Evolutionary conservation across 768 basidiomycete species (phyloP).

Genomic region (Tremella yokohamensis): DNA sequence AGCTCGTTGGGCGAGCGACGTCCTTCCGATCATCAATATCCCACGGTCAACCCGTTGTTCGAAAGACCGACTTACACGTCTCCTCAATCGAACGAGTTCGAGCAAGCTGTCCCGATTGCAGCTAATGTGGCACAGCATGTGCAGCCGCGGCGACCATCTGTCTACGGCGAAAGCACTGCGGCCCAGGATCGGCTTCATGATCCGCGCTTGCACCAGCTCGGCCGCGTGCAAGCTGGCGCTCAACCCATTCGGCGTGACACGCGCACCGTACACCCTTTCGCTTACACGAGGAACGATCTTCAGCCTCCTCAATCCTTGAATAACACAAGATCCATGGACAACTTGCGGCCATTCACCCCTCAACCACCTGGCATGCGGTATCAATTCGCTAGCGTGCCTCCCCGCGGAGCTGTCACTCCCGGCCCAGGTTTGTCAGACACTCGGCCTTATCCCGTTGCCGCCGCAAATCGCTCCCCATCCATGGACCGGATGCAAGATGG

Average conservation of each 20-base stretch:
- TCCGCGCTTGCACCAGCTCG: conserved; percentile 11
- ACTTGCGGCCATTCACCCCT: conserved; percentile 24
- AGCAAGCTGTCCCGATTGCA: conserved; percentile 16
- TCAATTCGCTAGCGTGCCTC: conserved; percentile 28
- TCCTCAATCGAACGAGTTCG: conserved; percentile 25
- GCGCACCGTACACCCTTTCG: conserved; percentile 8
- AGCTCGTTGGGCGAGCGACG: conserved; percentile 9
- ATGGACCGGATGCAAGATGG: conserved; percentile 32
- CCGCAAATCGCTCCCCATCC: conserved; percentile 27
- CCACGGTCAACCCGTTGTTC: conserved; percentile 10
- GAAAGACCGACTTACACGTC: conserved; percentile 32
- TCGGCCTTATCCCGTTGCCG: conserved; percentile 6
- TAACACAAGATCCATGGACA: conserved; percentile 38
- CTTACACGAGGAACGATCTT: conserved; percentile 2
- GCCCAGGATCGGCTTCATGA: conserved; percentile 31
- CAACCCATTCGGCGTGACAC: conserved; percentile 16
- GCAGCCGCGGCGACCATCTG: conserved; percentile 25
- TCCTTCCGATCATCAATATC: conserved; percentile 18
- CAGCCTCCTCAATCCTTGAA: conserved; percentile 17
- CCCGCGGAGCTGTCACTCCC: conserved; percentile 19
- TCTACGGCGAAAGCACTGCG: conserved; percentile 26
- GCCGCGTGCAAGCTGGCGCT: conserved; percentile 5
- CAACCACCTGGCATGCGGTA: conserved; percentile 18
- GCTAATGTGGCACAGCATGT: conserved; percentile 4
- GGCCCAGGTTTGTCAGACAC: conserved; percentile 16